These are phyloP conservation scores for Colletotrichum destructivum DNA, from an alignment of 2,329 filamentous ascomycete species.

Conservation along the genomic window DNA sequence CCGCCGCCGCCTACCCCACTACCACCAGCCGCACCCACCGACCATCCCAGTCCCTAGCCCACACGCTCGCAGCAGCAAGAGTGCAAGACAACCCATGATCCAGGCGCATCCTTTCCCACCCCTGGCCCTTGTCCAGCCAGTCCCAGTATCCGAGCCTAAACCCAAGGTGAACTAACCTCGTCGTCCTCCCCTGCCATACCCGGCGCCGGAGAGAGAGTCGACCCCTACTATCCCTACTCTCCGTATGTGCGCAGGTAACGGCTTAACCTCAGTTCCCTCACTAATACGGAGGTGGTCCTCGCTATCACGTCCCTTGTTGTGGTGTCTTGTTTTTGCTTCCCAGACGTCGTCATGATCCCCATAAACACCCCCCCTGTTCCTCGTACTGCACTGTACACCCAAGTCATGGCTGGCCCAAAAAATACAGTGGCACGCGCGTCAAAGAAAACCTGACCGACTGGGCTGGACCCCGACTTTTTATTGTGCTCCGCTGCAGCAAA, in stretches of 20 bases:
- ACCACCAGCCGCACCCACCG: conserved; percentile 4
- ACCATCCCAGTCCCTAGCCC: neutral
- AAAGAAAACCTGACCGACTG: conserved; percentile 37
- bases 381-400: too few species aligned
- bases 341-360: conserved; percentile 36
- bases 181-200: conserved; percentile 1
- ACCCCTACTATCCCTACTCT: neutral
- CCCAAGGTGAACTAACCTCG: conserved; percentile 8
- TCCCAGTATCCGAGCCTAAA: conserved; percentile 14
- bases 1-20: neutral
- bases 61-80: neutral
- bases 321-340: conserved; percentile 23
- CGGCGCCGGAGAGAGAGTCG: neutral
- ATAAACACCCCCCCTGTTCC: neutral
- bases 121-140: conserved; percentile 11
- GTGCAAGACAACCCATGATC: neutral
- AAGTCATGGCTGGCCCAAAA: neutral
- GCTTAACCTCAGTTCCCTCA: conserved; percentile 1
- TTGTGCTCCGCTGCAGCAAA: neutral
- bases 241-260: neutral
- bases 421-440: conserved; percentile 30
- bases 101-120: conserved; percentile 10
- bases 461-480: conserved; percentile 34
- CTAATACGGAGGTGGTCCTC: neutral
- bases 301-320: neutral